Evolutionary conservation across 257 asterid genomes (phyloP), one percentile per base, ranked within the genome.

Genomic region (Plantago elongata): DNA sequence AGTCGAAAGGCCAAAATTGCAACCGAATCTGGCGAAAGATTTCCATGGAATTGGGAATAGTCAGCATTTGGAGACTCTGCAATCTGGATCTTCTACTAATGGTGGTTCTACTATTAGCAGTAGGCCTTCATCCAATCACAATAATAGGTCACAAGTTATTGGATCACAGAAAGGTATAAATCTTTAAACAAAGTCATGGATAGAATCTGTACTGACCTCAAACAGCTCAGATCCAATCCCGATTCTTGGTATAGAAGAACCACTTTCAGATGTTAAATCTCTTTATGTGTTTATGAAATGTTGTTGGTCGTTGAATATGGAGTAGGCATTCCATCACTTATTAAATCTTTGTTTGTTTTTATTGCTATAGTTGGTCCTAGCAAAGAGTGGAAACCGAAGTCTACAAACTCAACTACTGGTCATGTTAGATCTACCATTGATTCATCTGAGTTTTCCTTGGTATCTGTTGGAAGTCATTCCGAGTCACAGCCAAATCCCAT

Each of bases 341-440:
- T 63, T 69, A 48, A 72, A 34, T 38, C 29, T 40, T 51, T 30
- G 42, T 59, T 14, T 71, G 45, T 80, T 17, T 51, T 29, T 64
- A 64, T 72, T 76, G 16, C 47, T 61, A 57, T 78, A 83, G 85
- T 71, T 54, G 87, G 86, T 70, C 83, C 86, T 76, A 77, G 65
- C 63, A 88, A 82, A 78, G 96, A 85, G 82, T 83, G 96, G 96
- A 90, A 90, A 72, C 96, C 95, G 47, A 88, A 85, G 77, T 70
- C 95, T 64, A 29, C 81, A 9, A 80, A 74, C 74, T 68, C 81
- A 77, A 74, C 1, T 14, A 14, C 54, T 54, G 43, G 75, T 72
- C 84, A 73, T 62, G 84, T 72, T 64, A 68, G 71, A 42, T 57
- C 66, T 54, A 64, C 72, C 56, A 75, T 73, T 79, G 66, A 75